These are phyloP conservation scores for Zygosaccharomyces bisporus DNA, from an alignment of 805 yeast genomes.

Conservation along the genomic window DNA sequence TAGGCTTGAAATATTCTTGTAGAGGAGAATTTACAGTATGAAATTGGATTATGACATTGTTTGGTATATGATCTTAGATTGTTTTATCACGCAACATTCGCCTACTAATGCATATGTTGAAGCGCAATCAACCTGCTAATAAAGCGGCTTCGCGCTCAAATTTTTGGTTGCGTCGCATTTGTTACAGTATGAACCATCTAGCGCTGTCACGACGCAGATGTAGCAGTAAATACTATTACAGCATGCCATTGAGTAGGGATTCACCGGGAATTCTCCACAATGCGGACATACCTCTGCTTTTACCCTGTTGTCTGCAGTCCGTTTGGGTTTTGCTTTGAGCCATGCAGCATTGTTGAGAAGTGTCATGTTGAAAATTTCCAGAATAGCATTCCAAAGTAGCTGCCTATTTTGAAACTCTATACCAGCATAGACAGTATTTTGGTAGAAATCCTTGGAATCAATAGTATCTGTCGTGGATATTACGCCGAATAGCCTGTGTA, in stretches of 20 bases:
- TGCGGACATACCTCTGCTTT: conserved; percentile 13
- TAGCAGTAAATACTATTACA: conserved; percentile 24
- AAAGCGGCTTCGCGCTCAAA: conserved; percentile 11
- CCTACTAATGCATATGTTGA: neutral
- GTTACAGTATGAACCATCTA: conserved; percentile 18
- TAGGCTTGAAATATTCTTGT: no score
- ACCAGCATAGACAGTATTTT: conserved; percentile 20
- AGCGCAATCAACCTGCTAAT: neutral
- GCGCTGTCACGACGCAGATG: conserved; percentile 18
- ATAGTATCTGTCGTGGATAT: conserved; percentile 5
- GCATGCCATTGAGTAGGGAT: conserved; percentile 22
- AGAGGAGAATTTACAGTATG: no score
- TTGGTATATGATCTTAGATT: no score
- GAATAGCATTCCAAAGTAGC: conserved; percentile 30
- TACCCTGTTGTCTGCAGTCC: conserved; percentile 3
- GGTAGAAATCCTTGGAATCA: conserved; percentile 14
- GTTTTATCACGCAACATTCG: no score
- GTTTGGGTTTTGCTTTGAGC: conserved; percentile 11
- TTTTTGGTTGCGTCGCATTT: conserved; percentile 11
- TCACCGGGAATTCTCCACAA: conserved; percentile 22
- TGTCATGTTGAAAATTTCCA: conserved; percentile 27
- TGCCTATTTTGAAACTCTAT: conserved; percentile 31
- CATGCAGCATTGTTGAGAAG: conserved; percentile 19
- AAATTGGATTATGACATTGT: no score
- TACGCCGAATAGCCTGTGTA: conserved; percentile 21